phyloP scores from a whole-genome alignment of 2,329 filamentous ascomycete species.

The Colletotrichum ledebouriae region DNA sequence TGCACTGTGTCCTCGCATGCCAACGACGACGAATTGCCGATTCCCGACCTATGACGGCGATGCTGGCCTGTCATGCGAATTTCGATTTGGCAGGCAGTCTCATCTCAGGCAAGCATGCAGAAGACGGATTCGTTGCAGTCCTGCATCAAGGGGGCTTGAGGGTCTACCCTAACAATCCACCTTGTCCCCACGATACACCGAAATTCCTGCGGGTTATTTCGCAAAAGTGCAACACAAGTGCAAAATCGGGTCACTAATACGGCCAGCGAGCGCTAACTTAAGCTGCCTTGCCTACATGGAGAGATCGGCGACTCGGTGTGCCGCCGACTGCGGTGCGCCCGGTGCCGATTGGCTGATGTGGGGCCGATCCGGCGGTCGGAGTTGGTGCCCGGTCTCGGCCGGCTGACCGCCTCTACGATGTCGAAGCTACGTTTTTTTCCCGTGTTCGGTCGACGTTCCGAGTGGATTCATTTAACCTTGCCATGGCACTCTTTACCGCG shows the following conservation, averaged over 20 bases:
- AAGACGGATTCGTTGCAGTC: no score
- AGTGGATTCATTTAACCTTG: not conserved
- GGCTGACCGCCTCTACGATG: constrained; percentile 26
- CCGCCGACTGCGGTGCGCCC: constrained; percentile 5
- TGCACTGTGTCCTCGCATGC: constrained; percentile 26
- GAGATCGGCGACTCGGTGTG: not conserved
- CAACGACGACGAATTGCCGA: constrained; percentile 1
- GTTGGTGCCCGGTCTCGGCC: constrained; percentile 8
- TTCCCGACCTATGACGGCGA: constrained; percentile 17
- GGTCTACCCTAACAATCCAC: constrained; percentile 17
- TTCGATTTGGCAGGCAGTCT: constrained; percentile 30
- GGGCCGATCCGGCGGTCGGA: constrained; percentile 22
- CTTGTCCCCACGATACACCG: not conserved
- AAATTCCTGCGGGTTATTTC: constrained; percentile 1
- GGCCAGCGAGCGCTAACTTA: not conserved
- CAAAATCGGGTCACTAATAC: not conserved
- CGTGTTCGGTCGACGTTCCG: no score
- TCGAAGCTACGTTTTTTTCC: constrained; percentile 2
- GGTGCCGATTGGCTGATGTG: constrained; percentile 19
- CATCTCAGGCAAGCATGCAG: not conserved
- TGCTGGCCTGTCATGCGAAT: constrained; percentile 8
- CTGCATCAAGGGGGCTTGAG: not conserved
- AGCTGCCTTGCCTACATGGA: not conserved
- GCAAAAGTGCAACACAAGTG: not conserved
- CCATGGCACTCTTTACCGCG: not conserved